Evolutionary conservation across 352 stramenopile species (phyloP).

Genomic region (Phytopythium chamaehyphon): DNA sequence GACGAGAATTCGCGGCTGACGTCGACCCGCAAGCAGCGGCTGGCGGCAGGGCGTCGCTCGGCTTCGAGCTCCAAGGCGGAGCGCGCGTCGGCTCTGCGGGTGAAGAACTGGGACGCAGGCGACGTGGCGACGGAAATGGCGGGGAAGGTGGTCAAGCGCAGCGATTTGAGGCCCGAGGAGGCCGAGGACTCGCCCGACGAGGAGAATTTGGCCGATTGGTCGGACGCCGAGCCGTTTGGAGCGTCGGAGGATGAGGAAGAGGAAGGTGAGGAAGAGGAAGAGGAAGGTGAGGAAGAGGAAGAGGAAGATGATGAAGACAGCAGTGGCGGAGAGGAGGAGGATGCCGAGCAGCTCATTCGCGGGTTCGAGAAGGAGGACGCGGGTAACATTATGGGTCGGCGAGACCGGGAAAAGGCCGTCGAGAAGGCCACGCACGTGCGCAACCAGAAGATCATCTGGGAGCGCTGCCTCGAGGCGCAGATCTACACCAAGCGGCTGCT

Average conservation of each 20-base stretch:
- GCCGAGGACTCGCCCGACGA: constrained; percentile 61
- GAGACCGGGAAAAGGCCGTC: constrained; percentile 72
- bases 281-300: constrained; percentile 23
- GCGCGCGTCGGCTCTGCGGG: constrained; percentile 58
- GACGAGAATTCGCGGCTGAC: constrained; percentile 33
- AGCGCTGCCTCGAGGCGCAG: constrained; percentile 79
- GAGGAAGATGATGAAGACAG: constrained; percentile 30
- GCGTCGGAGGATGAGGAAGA: constrained; percentile 53
- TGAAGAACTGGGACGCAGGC: constrained; percentile 70
- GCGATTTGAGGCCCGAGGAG: constrained; percentile 34
- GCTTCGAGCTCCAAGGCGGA: constrained; percentile 30
- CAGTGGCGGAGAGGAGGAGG: constrained; percentile 44
- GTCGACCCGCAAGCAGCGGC: constrained; percentile 53
- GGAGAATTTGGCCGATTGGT: constrained; percentile 73
- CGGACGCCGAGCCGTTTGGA: constrained; percentile 77
- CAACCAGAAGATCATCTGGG: constrained; percentile 83
- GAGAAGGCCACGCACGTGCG: constrained; percentile 78
- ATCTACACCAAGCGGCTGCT: constrained; percentile 83
- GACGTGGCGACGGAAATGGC: constrained; percentile 58
- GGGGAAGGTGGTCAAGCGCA: constrained; percentile 74
- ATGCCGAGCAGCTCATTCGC: constrained; percentile 73
- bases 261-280: constrained; percentile 18
- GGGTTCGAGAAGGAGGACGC: constrained; percentile 77
- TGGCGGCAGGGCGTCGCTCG: constrained; percentile 18
- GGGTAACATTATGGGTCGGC: constrained; percentile 61